Evolutionary conservation across 176 grass and related monocot species (phyloP).

Genomic region (Cenchrus purpureus): DNA sequence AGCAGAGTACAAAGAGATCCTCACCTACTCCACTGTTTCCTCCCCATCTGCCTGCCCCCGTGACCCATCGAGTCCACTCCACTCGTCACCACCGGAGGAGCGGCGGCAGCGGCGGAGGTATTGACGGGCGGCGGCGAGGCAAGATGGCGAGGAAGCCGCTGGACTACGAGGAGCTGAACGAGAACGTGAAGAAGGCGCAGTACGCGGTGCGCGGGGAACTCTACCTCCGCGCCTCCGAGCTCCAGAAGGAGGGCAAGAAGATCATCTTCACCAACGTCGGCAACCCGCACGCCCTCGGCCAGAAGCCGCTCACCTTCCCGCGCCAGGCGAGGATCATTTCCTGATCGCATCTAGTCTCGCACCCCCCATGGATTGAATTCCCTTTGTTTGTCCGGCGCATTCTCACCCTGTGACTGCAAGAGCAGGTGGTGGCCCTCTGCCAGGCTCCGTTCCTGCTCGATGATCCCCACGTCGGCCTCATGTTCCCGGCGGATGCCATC

Average conservation of each 20-base stretch:
- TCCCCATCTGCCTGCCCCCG: neutral
- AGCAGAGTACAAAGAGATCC: slow-evolving; percentile 45
- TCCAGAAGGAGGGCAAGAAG: slow-evolving; percentile 98
- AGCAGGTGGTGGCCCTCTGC: slow-evolving; percentile 91
- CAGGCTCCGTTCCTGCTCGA: slow-evolving; percentile 97
- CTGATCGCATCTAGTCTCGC: neutral
- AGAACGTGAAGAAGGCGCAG: slow-evolving; percentile 90
- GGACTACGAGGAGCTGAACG: slow-evolving; percentile 91
- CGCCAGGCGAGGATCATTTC: slow-evolving; percentile 62
- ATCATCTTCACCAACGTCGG: slow-evolving; percentile 99
- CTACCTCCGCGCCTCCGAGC: slow-evolving; percentile 93
- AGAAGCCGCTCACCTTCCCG: slow-evolving; percentile 94
- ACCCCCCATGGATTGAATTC: neutral
- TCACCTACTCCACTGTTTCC: slow-evolving; percentile 50
- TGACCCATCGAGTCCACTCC: neutral
- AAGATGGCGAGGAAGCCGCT: slow-evolving; percentile 80
- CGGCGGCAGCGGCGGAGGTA: neutral
- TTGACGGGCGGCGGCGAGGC: too few species aligned
- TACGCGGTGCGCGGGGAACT: slow-evolving; percentile 99
- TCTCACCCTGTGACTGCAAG: neutral
- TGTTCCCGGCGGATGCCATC: slow-evolving; percentile 95
- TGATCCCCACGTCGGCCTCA: slow-evolving; percentile 87
- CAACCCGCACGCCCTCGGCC: slow-evolving; percentile 96
- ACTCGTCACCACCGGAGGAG: too few species aligned
- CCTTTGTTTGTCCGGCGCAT: neutral